A percentile compares a stretch with the other conserved stretches of the same genome.
phyloP scores from a whole-genome alignment of 495 filamentous ascomycete genomes.

The Aspergillus olivimuriae region DNA sequence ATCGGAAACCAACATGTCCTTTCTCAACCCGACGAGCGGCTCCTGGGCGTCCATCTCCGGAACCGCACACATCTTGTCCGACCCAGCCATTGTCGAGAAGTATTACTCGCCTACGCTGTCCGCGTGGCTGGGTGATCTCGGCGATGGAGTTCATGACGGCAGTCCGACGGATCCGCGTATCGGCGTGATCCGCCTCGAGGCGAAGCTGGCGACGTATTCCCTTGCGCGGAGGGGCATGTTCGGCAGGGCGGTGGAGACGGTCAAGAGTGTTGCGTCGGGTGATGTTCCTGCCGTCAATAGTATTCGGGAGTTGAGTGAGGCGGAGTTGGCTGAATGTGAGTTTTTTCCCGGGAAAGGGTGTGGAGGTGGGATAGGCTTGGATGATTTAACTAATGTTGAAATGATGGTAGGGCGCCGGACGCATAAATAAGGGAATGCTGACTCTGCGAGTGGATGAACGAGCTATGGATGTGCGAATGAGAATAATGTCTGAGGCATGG shows the following conservation, averaged over 20 bases:
- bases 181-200: slow-evolving; percentile 42
- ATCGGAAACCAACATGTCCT: slow-evolving; percentile 72
- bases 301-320: slow-evolving; percentile 66
- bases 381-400: too few relatives aligned
- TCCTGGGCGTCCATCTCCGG: slow-evolving; percentile 81
- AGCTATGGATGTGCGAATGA: too few relatives aligned
- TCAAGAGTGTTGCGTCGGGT: slow-evolving; percentile 68
- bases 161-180: slow-evolving; percentile 76
- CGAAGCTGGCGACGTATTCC: slow-evolving; percentile 41
- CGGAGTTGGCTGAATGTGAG: slow-evolving; percentile 52
- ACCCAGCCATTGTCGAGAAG: slow-evolving; percentile 61
- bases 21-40: slow-evolving; percentile 64
- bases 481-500: too few relatives aligned
- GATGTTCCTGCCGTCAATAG: slow-evolving; percentile 68
- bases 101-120: slow-evolving; percentile 72
- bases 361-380: too few relatives aligned
- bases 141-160: slow-evolving; percentile 82
- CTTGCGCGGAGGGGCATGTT: slow-evolving; percentile 39
- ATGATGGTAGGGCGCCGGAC: slow-evolving; percentile 30
- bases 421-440: slow-evolving; percentile 10
- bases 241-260: slow-evolving; percentile 59
- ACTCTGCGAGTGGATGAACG: background rate
- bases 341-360: too few relatives aligned
- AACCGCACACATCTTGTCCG: slow-evolving; percentile 57
- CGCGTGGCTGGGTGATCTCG: slow-evolving; percentile 87